These are phyloP conservation scores for Entomortierella parvispora DNA, from an alignment of 192 early-diverging fungal genomes.

Conservation along the genomic window DNA sequence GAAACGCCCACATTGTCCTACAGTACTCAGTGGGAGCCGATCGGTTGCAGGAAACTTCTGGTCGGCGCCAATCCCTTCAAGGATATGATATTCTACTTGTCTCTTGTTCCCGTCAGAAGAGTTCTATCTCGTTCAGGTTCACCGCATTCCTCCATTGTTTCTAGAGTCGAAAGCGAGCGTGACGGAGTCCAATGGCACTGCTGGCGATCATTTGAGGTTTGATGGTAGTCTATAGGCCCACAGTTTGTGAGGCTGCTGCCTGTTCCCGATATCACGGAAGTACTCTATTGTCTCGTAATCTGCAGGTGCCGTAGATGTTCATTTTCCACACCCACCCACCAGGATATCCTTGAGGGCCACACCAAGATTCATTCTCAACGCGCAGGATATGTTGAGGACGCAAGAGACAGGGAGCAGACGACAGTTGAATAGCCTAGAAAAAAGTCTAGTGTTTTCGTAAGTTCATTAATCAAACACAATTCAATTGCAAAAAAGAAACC, in stretches of 20 bases:
- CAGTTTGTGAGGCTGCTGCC: not conserved
- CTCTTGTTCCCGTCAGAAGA: constrained; percentile 4
- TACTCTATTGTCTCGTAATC: constrained; percentile 7
- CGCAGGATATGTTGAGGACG: too few relatives aligned
- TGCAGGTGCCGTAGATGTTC: constrained; percentile 4
- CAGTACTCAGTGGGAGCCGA: too few relatives aligned
- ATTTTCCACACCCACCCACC: constrained; percentile 20
- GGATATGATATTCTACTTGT: not conserved
- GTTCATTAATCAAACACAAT: too few relatives aligned
- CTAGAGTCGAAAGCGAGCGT: not conserved
- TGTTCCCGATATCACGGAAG: constrained; percentile 3
- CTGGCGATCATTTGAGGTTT: constrained; percentile 12
- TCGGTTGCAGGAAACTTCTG: too few relatives aligned
- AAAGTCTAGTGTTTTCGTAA: too few relatives aligned
- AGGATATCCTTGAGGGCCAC: constrained; percentile 5
- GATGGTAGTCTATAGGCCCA: not conserved
- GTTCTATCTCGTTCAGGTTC: constrained; percentile 3
- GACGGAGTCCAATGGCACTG: not conserved
- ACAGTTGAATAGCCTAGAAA: too few relatives aligned
- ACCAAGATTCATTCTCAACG: constrained; percentile 2
- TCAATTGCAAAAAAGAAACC: too few relatives aligned
- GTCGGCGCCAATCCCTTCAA: too few relatives aligned
- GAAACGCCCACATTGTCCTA: too few relatives aligned
- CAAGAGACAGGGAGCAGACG: too few relatives aligned
- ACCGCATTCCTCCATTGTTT: constrained; percentile 8